These are phyloP conservation scores for Podaxis rugospora DNA, from an alignment of 768 basidiomycete species.

Conservation along the genomic window DNA sequence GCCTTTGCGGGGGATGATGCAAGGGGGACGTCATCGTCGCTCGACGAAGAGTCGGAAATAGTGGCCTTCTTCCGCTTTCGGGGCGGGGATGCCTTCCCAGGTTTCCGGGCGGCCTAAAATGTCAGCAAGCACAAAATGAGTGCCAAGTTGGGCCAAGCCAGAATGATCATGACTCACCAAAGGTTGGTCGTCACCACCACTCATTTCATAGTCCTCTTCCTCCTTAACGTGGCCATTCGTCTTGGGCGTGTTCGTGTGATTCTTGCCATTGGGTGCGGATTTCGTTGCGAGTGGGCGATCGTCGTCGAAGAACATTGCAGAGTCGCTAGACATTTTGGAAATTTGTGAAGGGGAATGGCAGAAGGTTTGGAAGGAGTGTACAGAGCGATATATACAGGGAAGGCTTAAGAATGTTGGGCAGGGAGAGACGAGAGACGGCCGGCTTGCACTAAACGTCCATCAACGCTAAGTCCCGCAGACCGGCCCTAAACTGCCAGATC, in stretches of 20 bases:
- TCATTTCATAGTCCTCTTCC: slow-evolving; percentile 44
- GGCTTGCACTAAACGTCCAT: slow-evolving; percentile 21
- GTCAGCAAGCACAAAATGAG: slow-evolving; percentile 13
- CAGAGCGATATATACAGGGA: slow-evolving; percentile 13
- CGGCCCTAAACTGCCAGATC: slow-evolving; percentile 55
- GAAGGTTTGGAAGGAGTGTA: slow-evolving; percentile 15
- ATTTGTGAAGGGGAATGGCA: slow-evolving; percentile 22
- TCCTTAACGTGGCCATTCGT: slow-evolving; percentile 43
- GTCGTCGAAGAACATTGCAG: slow-evolving; percentile 54
- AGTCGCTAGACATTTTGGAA: slow-evolving; percentile 40
- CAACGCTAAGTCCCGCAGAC: slow-evolving; percentile 39
- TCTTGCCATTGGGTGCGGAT: slow-evolving; percentile 36
- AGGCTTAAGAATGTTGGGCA: slow-evolving; percentile 18
- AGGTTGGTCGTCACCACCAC: slow-evolving; percentile 73
- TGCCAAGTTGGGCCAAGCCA: neutral
- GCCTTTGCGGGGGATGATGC: slow-evolving; percentile 67
- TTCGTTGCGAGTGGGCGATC: slow-evolving; percentile 48
- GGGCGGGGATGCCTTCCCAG: slow-evolving; percentile 37
- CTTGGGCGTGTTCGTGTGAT: slow-evolving; percentile 15
- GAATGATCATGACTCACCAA: slow-evolving; percentile 43
- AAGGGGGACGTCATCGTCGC: slow-evolving; percentile 69
- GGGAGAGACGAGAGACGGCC: slow-evolving; percentile 24
- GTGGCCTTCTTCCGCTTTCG: slow-evolving; percentile 60
- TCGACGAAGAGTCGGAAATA: slow-evolving; percentile 56
- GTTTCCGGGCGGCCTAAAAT: slow-evolving; percentile 53